A percentile compares a stretch with the other conserved stretches of the same genome.
Evolutionary conservation across 2,329 filamentous ascomycete species (phyloP).

Genomic region (Diaporthe velutina): DNA sequence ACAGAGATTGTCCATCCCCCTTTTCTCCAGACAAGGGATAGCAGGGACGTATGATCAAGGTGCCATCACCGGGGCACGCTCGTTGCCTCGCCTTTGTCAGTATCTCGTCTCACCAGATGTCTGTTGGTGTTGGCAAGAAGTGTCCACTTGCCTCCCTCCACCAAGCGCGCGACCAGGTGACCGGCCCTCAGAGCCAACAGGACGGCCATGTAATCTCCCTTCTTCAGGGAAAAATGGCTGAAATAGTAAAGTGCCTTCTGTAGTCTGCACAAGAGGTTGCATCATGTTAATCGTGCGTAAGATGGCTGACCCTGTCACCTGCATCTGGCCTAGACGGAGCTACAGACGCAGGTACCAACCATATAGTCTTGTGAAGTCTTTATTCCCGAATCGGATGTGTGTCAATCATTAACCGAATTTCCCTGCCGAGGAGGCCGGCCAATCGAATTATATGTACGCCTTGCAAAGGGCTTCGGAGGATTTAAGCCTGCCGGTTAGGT

Average conservation of each 20-base stretch:
- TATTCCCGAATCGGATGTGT: conserved; percentile 1
- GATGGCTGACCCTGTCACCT: conserved; percentile 31
- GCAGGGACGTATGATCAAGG: conserved; percentile 28
- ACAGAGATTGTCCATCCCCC: neutral
- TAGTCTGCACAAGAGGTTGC: conserved; percentile 7
- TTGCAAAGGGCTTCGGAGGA: neutral
- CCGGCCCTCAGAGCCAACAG: conserved; percentile 27
- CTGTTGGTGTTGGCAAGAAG: neutral
- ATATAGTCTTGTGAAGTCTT: conserved; percentile 23
- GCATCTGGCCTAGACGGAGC: conserved; percentile 20
- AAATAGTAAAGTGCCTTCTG: conserved; percentile 19
- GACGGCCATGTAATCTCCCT: neutral
- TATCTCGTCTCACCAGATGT: conserved; percentile 2
- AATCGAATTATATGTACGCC: neutral
- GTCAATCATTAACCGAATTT: conserved; percentile 3
- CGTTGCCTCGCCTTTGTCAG: neutral
- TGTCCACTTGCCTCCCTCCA: conserved; percentile 16
- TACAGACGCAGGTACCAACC: conserved; percentile 15
- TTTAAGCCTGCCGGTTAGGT: conserved; percentile 16
- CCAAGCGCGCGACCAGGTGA: conserved; percentile 21
- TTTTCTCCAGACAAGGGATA: neutral
- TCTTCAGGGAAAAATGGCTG: conserved; percentile 7
- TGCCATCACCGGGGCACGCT: conserved; percentile 20
- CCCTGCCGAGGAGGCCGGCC: neutral
- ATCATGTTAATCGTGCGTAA: conserved; percentile 9